Conservation (phyloP, 768 basidiomycete species). For the Mycena latifolia region DNA sequence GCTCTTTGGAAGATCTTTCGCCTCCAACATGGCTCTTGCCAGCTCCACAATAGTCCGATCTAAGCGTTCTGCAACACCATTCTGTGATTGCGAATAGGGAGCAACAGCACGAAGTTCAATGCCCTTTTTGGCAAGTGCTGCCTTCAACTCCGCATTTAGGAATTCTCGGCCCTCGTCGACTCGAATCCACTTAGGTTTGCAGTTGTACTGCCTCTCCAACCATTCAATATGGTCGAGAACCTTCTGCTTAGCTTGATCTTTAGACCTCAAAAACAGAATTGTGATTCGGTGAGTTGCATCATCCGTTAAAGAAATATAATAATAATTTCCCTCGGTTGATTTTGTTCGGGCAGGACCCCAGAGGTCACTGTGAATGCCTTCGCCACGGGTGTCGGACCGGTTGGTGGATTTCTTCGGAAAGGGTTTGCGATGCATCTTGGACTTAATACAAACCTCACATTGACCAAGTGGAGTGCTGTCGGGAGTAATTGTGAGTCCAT, state of each 20-base stretch:
- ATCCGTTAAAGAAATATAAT: no score
- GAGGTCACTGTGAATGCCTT: no score
- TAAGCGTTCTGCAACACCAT: conserved; percentile 52
- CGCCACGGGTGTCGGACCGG: not conserved
- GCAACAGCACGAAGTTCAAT: conserved; percentile 36
- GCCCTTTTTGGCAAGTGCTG: conserved; percentile 38
- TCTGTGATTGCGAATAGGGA: conserved; percentile 52
- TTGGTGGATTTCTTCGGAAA: not conserved
- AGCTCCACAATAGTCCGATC: conserved; percentile 47
- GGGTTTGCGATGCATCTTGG: conserved; percentile 19
- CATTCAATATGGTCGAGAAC: conserved; percentile 33
- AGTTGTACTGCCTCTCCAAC: conserved; percentile 30
- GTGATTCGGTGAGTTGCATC: conserved; percentile 5
- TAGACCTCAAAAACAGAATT: conserved; percentile 35
- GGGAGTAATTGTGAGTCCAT: conserved; percentile 9
- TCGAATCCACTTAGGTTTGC: conserved; percentile 26
- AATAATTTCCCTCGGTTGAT: no score
- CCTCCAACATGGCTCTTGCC: conserved; percentile 46
- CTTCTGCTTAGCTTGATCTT: conserved; percentile 31
- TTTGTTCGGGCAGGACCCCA: no score
- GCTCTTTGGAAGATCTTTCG: conserved; percentile 22
- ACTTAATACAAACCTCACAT: conserved; percentile 6
- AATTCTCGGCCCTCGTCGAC: no score
- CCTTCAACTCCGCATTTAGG: conserved; percentile 38
- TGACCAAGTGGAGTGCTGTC: not conserved